These are phyloP conservation scores for Cladosporium phlei DNA, from an alignment of 2,329 filamentous ascomycete genomes.

Conservation along the genomic window DNA sequence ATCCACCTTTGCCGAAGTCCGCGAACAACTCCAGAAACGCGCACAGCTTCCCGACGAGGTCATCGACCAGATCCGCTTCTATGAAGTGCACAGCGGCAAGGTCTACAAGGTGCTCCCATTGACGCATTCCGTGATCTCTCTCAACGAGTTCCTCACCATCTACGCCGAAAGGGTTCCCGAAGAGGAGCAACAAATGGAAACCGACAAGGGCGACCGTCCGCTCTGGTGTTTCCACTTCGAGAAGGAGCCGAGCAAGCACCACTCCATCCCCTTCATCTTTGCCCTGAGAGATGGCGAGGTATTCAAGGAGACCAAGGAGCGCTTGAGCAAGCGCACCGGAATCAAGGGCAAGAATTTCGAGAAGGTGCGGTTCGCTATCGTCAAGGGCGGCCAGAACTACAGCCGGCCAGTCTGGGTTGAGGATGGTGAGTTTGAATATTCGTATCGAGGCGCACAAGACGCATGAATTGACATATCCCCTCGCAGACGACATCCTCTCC, in stretches of 20 bases:
- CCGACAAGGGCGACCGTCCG: slow-evolving; percentile 62
- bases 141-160: slow-evolving; percentile 80
- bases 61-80: slow-evolving; percentile 68
- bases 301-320: slow-evolving; percentile 88
- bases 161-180: slow-evolving; percentile 78
- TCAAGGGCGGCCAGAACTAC: slow-evolving; percentile 61
- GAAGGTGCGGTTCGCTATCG: slow-evolving; percentile 92
- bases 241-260: slow-evolving; percentile 74
- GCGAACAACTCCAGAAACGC: slow-evolving; percentile 73
- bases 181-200: slow-evolving; percentile 48
- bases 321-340: slow-evolving; percentile 85
- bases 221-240: slow-evolving; percentile 91
- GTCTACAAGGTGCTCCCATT: slow-evolving; percentile 72
- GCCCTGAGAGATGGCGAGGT: slow-evolving; percentile 77
- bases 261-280: slow-evolving; percentile 90
- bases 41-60: slow-evolving; percentile 72
- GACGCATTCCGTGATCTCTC: slow-evolving; percentile 68
- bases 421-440: slow-evolving; percentile 64
- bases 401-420: slow-evolving; percentile 76
- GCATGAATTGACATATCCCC: too few relatives aligned
- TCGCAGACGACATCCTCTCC: slow-evolving; percentile 42
- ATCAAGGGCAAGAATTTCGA: slow-evolving; percentile 98
- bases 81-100: slow-evolving; percentile 76
- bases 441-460: not conserved
- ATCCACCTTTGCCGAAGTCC: slow-evolving; percentile 72